phyloP scores from a whole-genome alignment of 2,329 filamentous ascomycete genomes.

The Penicillium concentricum region DNA sequence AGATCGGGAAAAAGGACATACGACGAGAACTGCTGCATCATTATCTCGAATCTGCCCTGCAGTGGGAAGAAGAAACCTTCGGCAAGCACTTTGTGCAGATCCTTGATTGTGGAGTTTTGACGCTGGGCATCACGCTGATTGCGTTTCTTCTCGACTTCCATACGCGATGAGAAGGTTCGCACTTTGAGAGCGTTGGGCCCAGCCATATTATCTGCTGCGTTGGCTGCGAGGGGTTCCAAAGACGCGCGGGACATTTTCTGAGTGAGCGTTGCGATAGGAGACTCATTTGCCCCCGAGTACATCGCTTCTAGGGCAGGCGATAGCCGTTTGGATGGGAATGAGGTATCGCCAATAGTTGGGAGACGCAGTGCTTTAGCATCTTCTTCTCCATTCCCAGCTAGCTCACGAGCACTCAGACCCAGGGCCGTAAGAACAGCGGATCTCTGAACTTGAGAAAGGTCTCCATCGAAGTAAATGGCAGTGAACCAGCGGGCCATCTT shows the following conservation, averaged over 20 bases:
- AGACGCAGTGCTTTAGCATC: constrained; percentile 44
- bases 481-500: constrained; percentile 82
- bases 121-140: constrained; percentile 45
- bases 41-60: constrained; percentile 72
- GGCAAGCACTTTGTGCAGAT: constrained; percentile 72
- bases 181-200: constrained; percentile 86
- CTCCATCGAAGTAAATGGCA: constrained; percentile 82
- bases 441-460: constrained; percentile 84
- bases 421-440: constrained; percentile 78
- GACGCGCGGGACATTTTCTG: constrained; percentile 68
- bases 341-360: constrained; percentile 35
- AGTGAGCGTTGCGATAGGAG: constrained; percentile 67
- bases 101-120: constrained; percentile 67
- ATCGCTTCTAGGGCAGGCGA: constrained; percentile 70
- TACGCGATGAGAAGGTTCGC: constrained; percentile 78
- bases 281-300: constrained; percentile 53
- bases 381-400: constrained; percentile 70
- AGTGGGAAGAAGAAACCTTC: constrained; percentile 84
- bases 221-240: constrained; percentile 76
- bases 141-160: constrained; percentile 61
- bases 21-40: constrained; percentile 55
- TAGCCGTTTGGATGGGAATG: constrained; percentile 79
- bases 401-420: constrained; percentile 76
- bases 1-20: constrained; percentile 25
- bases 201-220: constrained; percentile 74